Evolutionary conservation across 805 yeast species (phyloP).

Genomic region (Lipomyces oligophaga): DNA sequence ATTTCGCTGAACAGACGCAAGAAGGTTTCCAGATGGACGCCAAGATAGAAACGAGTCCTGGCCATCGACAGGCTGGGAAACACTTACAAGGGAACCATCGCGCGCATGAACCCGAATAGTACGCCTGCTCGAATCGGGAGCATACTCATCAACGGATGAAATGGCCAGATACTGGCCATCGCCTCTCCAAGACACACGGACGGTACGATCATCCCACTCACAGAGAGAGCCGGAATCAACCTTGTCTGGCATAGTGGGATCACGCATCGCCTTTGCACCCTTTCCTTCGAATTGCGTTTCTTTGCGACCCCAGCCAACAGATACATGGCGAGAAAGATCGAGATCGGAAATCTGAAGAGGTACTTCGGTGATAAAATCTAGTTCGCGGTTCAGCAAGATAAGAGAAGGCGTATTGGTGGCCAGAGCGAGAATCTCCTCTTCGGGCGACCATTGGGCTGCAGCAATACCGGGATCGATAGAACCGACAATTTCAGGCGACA

Average conservation of each 20-base stretch:
- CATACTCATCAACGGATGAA: constrained; percentile 54
- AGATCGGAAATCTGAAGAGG: constrained; percentile 60
- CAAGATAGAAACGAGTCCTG: constrained; percentile 72
- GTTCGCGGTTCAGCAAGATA: constrained; percentile 64
- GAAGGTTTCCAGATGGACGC: constrained; percentile 86
- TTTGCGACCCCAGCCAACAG: constrained; percentile 97
- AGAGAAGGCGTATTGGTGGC: constrained; percentile 51
- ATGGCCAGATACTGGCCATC: constrained; percentile 83
- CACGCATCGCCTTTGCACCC: constrained; percentile 69
- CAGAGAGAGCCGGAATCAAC: constrained; percentile 66
- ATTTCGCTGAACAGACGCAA: constrained; percentile 75
- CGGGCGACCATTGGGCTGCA: constrained; percentile 83
- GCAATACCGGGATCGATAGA: constrained; percentile 70
- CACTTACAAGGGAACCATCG: constrained; percentile 72
- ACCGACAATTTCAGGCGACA: constrained; percentile 67
- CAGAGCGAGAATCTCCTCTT: constrained; percentile 77
- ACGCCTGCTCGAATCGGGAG: constrained; percentile 49
- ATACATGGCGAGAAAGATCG: constrained; percentile 71
- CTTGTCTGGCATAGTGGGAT: constrained; percentile 80
- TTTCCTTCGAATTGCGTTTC: constrained; percentile 96
- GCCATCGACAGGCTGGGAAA: constrained; percentile 85
- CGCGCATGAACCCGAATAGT: constrained; percentile 78
- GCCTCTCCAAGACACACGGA: constrained; percentile 85
- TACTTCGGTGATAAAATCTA: constrained; percentile 74
- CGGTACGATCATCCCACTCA: constrained; percentile 48